phyloP scores from a whole-genome alignment of 2,329 filamentous ascomycete genomes.

The Colletotrichum gloeosporioides region DNA sequence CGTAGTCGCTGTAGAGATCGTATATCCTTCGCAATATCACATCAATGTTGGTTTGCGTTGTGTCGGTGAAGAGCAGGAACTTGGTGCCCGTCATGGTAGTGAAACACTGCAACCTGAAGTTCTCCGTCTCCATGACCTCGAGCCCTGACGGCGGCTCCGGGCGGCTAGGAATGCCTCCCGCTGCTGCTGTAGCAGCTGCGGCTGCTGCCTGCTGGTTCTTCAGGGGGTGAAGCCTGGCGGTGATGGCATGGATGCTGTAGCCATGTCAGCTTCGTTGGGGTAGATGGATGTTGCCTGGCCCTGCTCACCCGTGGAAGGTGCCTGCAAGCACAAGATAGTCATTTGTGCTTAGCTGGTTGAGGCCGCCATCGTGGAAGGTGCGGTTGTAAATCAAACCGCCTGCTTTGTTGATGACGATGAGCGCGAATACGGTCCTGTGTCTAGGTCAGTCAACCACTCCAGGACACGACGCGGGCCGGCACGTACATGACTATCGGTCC shows the following conservation, averaged over 20 bases:
- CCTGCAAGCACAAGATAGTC: conserved; percentile 97
- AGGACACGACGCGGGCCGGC: background rate
- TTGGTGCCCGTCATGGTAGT: conserved; percentile 94
- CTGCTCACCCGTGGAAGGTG: conserved; percentile 89
- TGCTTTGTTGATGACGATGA: conserved; percentile 99
- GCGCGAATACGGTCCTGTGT: conserved; percentile 86
- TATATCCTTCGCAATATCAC: conserved; percentile 84
- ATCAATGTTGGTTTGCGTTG: conserved; percentile 85
- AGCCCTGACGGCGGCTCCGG: conserved; percentile 76
- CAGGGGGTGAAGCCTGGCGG: conserved; percentile 65
- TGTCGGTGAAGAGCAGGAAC: conserved; percentile 94
- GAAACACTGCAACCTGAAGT: conserved; percentile 96
- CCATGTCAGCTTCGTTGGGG: conserved; percentile 7
- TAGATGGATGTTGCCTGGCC: conserved; percentile 30
- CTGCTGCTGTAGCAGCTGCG: conserved; percentile 32
- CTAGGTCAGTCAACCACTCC: background rate
- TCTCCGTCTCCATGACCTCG: conserved; percentile 91
- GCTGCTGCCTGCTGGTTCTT: conserved; percentile 43
- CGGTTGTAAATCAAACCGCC: conserved; percentile 96
- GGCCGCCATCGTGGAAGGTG: conserved; percentile 83
- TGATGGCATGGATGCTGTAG: conserved; percentile 72
- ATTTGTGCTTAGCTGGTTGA: conserved; percentile 90
- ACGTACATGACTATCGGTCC: conserved; percentile 3
- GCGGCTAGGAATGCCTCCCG: conserved; percentile 45
- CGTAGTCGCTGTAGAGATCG: conserved; percentile 93